Evolutionary conservation across 805 yeast species (phyloP), one percentile per base, ranked within the genome.

Genomic region (Kazachstania taianensis): DNA sequence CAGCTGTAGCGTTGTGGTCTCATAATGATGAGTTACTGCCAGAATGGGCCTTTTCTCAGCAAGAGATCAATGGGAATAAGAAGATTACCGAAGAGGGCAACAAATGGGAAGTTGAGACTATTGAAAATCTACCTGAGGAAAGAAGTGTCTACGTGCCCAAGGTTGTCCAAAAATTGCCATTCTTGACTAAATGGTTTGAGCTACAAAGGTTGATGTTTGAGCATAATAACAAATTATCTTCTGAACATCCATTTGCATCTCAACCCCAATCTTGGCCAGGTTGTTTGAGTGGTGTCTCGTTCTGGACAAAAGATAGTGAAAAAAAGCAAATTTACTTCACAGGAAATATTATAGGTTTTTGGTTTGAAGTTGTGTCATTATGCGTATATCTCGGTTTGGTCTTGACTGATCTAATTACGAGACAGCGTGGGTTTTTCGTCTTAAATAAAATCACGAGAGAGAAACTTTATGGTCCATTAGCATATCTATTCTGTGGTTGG

Each of bases 191-290:
- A 61, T 92, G 94, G 86, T 66, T 75, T 62, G 97, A 92, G 61
- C 67, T 87, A 42, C 98, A 92, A 63, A 60, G 68, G 20, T 67
- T 73, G 41, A 92, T 92, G 98, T 86, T 92, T 67, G 74, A 76
- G 42, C 95, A 87, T 53, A 92, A 92, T 64, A 92, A 89, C 63
- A 77, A 79, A 47, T 69, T 92, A 45, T 70, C 86, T 2, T 70
- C 87, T 12, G 85, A 82, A 18, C 98, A 92, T 61, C 98, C 98
- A 31, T 92, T 83, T 66, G 95, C 96, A 7, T 85, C 96, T 4
- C 78, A 75, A 43, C 98, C 98, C 2, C 72, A 75, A 44, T 65
- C 79, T 6, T 92, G 98, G 98, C 98, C 98, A 14, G 68, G 83
- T 43, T 72, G 92, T 37, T 59, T 80, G 37, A 73, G 83, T 12